Percentiles rank a stretch among this genome's conserved stretches.
Conservation (phyloP, 139 green algal species). For the Micractinium conductrix region DNA sequence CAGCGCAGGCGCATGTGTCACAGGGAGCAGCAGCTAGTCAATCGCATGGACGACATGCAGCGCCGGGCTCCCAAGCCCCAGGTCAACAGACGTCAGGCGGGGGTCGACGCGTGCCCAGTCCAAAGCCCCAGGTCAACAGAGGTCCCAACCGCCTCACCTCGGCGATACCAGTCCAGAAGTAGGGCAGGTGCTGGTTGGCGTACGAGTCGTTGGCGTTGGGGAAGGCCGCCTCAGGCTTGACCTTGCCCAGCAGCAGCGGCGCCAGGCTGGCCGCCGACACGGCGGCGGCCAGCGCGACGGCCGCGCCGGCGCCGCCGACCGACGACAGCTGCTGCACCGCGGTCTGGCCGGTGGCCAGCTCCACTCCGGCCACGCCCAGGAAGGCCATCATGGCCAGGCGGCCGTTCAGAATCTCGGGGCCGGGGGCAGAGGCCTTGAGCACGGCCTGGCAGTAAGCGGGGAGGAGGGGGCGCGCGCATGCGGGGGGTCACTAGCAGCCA, state of each 20-base stretch:
- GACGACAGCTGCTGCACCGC: constrained; percentile 3
- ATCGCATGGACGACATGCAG: too few relatives aligned
- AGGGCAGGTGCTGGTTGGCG: constrained; percentile 35
- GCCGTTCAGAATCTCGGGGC: constrained; percentile 89
- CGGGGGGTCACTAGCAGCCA: background rate
- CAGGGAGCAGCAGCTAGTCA: too few relatives aligned
- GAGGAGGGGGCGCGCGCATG: background rate
- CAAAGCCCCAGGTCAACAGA: too few relatives aligned
- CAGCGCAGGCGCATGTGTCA: background rate
- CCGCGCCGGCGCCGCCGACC: constrained; percentile 1
- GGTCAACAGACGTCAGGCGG: too few relatives aligned
- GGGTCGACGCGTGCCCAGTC: too few relatives aligned
- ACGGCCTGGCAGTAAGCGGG: background rate
- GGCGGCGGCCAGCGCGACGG: background rate
- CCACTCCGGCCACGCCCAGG: constrained; percentile 41
- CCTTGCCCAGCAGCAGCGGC: constrained; percentile 22
- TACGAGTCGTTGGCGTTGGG: constrained; percentile 28
- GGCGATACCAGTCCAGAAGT: constrained; percentile 24
- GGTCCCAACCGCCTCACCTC: constrained; percentile 12
- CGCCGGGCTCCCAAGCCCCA: too few relatives aligned
- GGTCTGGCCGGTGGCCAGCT: constrained; percentile 23
- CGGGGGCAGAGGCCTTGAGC: constrained; percentile 17
- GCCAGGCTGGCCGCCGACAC: constrained; percentile 29
- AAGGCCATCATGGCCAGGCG: constrained; percentile 79
- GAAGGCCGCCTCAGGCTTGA: constrained; percentile 4